Conservation (phyloP, 2,329 filamentous ascomycete genomes). For the Corynespora cassiicola region DNA sequence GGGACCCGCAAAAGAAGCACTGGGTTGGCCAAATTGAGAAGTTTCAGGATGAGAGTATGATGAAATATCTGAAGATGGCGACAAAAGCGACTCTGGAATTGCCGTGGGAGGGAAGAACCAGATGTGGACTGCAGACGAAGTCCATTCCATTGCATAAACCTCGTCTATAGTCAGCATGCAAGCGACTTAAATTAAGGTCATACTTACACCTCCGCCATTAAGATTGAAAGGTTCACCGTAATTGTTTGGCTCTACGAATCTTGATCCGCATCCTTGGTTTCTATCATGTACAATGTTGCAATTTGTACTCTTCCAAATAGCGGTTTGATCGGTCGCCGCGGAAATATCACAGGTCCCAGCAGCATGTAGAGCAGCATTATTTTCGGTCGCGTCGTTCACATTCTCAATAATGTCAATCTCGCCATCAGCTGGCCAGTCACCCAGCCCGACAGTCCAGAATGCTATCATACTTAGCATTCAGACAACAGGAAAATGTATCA, state of each 20-base stretch:
- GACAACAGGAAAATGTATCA: background rate
- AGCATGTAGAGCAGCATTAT: conserved; percentile 52
- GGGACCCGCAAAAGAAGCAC: conserved; percentile 66
- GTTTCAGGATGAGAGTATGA: conserved; percentile 60
- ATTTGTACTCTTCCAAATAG: conserved; percentile 51
- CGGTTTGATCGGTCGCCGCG: conserved; percentile 47
- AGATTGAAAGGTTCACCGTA: conserved; percentile 36
- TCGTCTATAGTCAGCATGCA: conserved; percentile 4
- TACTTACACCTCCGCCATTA: conserved; percentile 40
- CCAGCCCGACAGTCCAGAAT: conserved; percentile 31
- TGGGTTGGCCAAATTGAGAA: conserved; percentile 67
- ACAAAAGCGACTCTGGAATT: conserved; percentile 61
- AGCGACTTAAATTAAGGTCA: background rate
- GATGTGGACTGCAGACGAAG: conserved; percentile 69
- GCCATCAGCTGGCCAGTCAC: conserved; percentile 43
- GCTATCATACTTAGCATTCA: conserved; percentile 8
- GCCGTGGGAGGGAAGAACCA: conserved; percentile 76
- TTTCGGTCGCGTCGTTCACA: conserved; percentile 43
- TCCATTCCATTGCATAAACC: conserved; percentile 64
- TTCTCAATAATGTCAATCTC: conserved; percentile 52
- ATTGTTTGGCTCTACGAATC: conserved; percentile 24
- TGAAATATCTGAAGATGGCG: conserved; percentile 20
- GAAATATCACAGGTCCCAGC: conserved; percentile 45
- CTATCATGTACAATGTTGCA: conserved; percentile 50
- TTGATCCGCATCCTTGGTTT: conserved; percentile 25